Base-by-base conservation (phyloP, 106 monocot genomes). In the Platanthera zijinensis region DNA sequence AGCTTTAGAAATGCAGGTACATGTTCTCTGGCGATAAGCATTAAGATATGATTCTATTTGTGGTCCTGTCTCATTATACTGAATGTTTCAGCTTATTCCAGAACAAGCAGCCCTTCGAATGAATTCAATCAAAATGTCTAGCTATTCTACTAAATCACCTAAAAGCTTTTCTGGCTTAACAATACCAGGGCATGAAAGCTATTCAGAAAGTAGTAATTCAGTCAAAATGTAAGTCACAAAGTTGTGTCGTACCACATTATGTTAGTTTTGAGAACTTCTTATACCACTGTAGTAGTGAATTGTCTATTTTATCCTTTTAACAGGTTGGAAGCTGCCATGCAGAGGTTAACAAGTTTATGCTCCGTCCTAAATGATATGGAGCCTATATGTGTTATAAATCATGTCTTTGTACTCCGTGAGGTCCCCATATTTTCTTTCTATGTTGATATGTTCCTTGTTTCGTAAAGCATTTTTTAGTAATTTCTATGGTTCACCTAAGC, bases 341-440 rank as follows among this genome's bases (percentile, higher is more conserved):
- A 99, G 75, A 94, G 97, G 79, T 72, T 99, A 79, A 94, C 94
- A 75, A 89, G 88, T 92, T 81, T 99, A 18, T 99, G 97, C 75
- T 99, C 97, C 67, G 94, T 94, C 80, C 79, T 99, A 67, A 99
- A 99, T 88, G 97, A 94, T 77, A 91, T 99, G 94, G 97, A 99
- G 74, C 97, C 97, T 18, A 89, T 99, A 64, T 99, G 97, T 84
- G 90, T 99, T 78, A 74, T 92, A n/a, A 99, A 99, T 71, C 94
- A 94, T 85, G 97, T 99, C 32, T 99, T 99, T 79, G 89, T 99
- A 78, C 80, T 94, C 18, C 87, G 97, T 3, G 97, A 99, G 97
- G 97, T 92, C 50, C 73, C 61, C 52, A 32, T 74, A 25, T 52
- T 61, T 49, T 79, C 13, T 59, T 79, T n/a, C 12, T 57, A 59